Evolutionary conservation across 768 basidiomycete species (phyloP).

Genomic region (Suillus weaverae): DNA sequence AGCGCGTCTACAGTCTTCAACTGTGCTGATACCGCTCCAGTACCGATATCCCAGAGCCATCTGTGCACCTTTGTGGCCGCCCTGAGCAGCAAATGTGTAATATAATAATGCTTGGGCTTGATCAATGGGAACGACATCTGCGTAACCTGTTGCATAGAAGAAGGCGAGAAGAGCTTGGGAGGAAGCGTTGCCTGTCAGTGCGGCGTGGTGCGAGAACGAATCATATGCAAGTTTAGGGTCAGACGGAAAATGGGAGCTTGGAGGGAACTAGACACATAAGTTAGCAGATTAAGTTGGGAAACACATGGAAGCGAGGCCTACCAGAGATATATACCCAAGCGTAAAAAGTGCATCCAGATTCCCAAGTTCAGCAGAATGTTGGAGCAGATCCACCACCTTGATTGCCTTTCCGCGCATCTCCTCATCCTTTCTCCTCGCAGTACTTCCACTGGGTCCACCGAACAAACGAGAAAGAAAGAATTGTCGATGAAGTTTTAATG

Average conservation of each 20-base stretch:
- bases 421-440: slow-evolving; percentile 58
- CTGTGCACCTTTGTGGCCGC: slow-evolving; percentile 82
- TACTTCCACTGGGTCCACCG: slow-evolving; percentile 38
- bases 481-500: slow-evolving; percentile 63
- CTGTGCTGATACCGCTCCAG: slow-evolving; percentile 93
- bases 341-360: slow-evolving; percentile 71
- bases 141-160: slow-evolving; percentile 86
- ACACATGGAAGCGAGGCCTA: slow-evolving; percentile 33
- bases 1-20: slow-evolving; percentile 82
- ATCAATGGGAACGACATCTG: slow-evolving; percentile 57
- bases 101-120: slow-evolving; percentile 86
- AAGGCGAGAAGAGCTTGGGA: slow-evolving; percentile 87
- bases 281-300: background rate
- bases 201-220: slow-evolving; percentile 64
- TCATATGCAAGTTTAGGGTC: slow-evolving; percentile 65
- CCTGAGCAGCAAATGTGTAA: slow-evolving; percentile 91
- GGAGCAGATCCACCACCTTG: slow-evolving; percentile 77
- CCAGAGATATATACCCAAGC: slow-evolving; percentile 66
- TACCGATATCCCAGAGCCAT: slow-evolving; percentile 94
- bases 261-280: slow-evolving; percentile 57
- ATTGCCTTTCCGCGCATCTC: slow-evolving; percentile 70
- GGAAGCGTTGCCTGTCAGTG: slow-evolving; percentile 75
- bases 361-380: slow-evolving; percentile 80
- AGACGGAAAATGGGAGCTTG: slow-evolving; percentile 60
- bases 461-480: slow-evolving; percentile 49